A percentile compares a stretch with the other conserved stretches of the same genome.
Conservation (phyloP, 352 stramenopile species). For the Phytophthora idaei region DNA sequence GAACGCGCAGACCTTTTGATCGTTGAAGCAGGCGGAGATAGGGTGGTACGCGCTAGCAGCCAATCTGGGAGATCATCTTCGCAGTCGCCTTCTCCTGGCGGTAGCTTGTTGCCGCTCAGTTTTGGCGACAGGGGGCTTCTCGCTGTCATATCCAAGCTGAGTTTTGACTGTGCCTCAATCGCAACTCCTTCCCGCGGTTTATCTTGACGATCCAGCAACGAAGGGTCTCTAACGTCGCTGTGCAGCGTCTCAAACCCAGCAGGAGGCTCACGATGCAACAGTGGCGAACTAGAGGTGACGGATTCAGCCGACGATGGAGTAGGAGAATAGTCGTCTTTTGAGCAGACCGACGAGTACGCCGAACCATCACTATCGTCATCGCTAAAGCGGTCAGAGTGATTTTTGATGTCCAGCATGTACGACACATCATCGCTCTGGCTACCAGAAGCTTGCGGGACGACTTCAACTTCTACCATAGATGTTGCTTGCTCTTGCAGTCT, state of each 20-base stretch:
- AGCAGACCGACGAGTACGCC: slow-evolving; percentile 27
- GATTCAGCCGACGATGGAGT: slow-evolving; percentile 22
- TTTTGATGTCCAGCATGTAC: slow-evolving; percentile 27
- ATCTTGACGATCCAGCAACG: slow-evolving; percentile 21
- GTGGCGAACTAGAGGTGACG: slow-evolving; percentile 24
- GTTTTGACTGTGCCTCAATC: slow-evolving; percentile 1
- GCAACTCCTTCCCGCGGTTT: slow-evolving; percentile 1
- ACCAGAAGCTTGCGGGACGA: not conserved
- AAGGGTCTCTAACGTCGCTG: slow-evolving; percentile 18
- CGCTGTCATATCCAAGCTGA: slow-evolving; percentile 4
- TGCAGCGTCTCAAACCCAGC: slow-evolving; percentile 20
- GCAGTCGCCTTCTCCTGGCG: slow-evolving; percentile 4
- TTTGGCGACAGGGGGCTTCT: slow-evolving; percentile 2
- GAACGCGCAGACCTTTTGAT: slow-evolving; percentile 33
- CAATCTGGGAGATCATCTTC: slow-evolving; percentile 39
- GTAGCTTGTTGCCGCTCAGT: not conserved
- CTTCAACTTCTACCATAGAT: not conserved
- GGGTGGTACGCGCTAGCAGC: slow-evolving; percentile 14
- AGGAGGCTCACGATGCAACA: slow-evolving; percentile 17
- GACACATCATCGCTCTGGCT: slow-evolving; percentile 16
- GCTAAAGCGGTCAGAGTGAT: slow-evolving; percentile 16
- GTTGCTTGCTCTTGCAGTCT: slow-evolving; percentile 5
- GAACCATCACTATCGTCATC: slow-evolving; percentile 39
- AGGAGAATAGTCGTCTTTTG: slow-evolving; percentile 24
- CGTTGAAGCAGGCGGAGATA: slow-evolving; percentile 21